A percentile compares a stretch with the other conserved stretches of the same genome.
These are phyloP conservation scores for Cladobotryum mycophilum DNA, from an alignment of 2,329 filamentous ascomycete genomes.

Conservation along the genomic window DNA sequence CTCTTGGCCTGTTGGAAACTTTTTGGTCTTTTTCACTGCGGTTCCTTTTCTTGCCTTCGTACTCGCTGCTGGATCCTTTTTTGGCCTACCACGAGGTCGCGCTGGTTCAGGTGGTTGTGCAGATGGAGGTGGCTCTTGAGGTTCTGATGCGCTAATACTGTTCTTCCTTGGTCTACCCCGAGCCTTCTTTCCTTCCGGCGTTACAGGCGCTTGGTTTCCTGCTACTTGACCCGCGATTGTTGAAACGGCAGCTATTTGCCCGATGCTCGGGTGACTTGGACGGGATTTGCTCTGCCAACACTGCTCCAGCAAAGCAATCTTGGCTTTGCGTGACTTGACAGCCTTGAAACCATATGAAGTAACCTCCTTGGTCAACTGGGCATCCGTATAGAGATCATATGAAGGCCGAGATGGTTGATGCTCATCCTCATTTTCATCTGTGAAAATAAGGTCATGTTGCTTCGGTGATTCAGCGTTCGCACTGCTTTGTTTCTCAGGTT, in stretches of 20 bases:
- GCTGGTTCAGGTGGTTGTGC: constrained; percentile 29
- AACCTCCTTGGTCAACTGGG: constrained; percentile 56
- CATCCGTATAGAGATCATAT: constrained; percentile 56
- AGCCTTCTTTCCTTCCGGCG: constrained; percentile 6
- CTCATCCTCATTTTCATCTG: no score
- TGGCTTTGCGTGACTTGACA: constrained; percentile 59
- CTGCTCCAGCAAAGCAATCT: constrained; percentile 62
- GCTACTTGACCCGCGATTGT: not conserved
- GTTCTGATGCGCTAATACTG: constrained; percentile 16
- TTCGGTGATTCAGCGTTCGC: not conserved
- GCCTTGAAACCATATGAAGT: constrained; percentile 65
- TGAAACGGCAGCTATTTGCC: constrained; percentile 8
- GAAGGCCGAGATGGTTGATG: constrained; percentile 37
- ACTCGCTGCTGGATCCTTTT: constrained; percentile 25
- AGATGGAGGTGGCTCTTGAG: constrained; percentile 30
- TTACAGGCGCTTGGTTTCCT: not conserved
- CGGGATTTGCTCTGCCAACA: constrained; percentile 61
- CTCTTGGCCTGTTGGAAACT: not conserved
- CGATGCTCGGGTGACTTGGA: constrained; percentile 14
- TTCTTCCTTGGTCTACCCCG: constrained; percentile 30
- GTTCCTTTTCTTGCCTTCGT: constrained; percentile 11
- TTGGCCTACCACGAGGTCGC: constrained; percentile 35
- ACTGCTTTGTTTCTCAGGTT: not conserved
- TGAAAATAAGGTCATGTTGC: no score
- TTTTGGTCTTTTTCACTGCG: not conserved